These are phyloP conservation scores for Globisporangium takayamanum DNA, from an alignment of 352 stramenopile species.

Conservation along the genomic window DNA sequence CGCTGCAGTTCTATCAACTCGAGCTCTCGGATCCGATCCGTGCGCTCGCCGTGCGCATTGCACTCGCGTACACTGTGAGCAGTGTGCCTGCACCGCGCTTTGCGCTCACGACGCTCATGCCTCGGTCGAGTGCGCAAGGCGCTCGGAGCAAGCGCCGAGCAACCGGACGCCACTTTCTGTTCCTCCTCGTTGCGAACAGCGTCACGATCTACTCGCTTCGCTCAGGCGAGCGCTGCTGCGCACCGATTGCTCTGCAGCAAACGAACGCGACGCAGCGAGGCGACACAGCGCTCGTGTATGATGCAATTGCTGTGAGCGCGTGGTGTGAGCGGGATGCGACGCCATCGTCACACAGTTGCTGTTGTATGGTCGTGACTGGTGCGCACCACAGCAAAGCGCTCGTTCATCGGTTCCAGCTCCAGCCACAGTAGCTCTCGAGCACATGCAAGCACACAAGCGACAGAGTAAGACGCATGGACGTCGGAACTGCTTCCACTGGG, in stretches of 20 bases:
- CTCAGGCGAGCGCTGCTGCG: conserved; percentile 19
- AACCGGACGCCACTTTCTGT: conserved; percentile 13
- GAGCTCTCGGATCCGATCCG: conserved; percentile 20
- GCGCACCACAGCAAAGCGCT: conserved; percentile 8
- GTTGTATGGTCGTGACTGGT: conserved; percentile 1
- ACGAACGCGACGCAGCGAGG: conserved; percentile 3
- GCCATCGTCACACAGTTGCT: neutral
- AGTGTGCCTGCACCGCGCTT: conserved; percentile 31
- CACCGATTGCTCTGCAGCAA: conserved; percentile 15
- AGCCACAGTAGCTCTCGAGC: neutral
- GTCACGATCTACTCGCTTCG: conserved; percentile 22
- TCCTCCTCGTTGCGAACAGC: conserved; percentile 27
- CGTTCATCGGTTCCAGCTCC: conserved; percentile 8
- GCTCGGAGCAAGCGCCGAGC: neutral
- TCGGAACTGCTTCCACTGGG: no score
- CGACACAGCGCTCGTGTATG: conserved; percentile 16
- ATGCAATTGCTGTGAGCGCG: conserved; percentile 15
- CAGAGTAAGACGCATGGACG: neutral
- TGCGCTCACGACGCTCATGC: conserved; percentile 17
- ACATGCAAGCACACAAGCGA: neutral
- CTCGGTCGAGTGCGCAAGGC: neutral
- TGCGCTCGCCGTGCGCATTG: conserved; percentile 19
- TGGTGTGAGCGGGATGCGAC: neutral
- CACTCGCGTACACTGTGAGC: conserved; percentile 18
- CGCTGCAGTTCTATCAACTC: conserved; percentile 9